A percentile compares a stretch with the other conserved stretches of the same genome.
Conservation (phyloP, 306 rosid species). For the Amphicarpaea edgeworthii region DNA sequence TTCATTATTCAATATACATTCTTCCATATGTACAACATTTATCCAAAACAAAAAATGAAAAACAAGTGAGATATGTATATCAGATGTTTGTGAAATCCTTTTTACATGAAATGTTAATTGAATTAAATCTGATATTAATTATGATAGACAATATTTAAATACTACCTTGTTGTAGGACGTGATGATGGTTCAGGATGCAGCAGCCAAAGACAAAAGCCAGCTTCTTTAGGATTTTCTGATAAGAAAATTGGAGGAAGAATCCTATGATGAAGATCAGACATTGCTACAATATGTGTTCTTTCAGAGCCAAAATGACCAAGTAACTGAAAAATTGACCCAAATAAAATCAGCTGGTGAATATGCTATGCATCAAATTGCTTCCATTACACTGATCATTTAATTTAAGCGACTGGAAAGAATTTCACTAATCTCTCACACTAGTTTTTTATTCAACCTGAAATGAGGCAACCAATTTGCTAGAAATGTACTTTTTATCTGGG, state of each 20-base stretch:
- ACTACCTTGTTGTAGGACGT: slow-evolving; percentile 89
- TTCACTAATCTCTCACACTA: slow-evolving; percentile 11
- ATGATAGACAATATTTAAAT: slow-evolving; percentile 38
- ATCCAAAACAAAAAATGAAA: not conserved
- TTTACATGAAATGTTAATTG: not conserved
- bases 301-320: slow-evolving; percentile 82
- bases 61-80: not conserved
- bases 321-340: slow-evolving; percentile 70
- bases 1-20: slow-evolving; percentile 35
- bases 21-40: slow-evolving; percentile 9
- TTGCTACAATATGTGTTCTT: slow-evolving; percentile 62
- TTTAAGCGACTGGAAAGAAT: slow-evolving; percentile 37
- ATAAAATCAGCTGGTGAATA: slow-evolving; percentile 45
- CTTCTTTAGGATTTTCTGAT: slow-evolving; percentile 83
- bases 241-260: slow-evolving; percentile 90
- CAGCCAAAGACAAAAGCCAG: slow-evolving; percentile 94
- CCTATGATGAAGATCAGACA: slow-evolving; percentile 82
- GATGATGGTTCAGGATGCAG: slow-evolving; percentile 90
- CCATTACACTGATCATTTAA: slow-evolving; percentile 22
- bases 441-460: slow-evolving; percentile 30
- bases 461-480: slow-evolving; percentile 1
- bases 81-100: slow-evolving; percentile 30
- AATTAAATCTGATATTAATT: slow-evolving; percentile 22
- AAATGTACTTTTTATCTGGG: slow-evolving; percentile 25
- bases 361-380: slow-evolving; percentile 29